A percentile compares a stretch with the other conserved stretches of the same genome.
These are phyloP conservation scores for Camelina sativa DNA, from an alignment of 345 rosid species.

Conservation along the genomic window DNA sequence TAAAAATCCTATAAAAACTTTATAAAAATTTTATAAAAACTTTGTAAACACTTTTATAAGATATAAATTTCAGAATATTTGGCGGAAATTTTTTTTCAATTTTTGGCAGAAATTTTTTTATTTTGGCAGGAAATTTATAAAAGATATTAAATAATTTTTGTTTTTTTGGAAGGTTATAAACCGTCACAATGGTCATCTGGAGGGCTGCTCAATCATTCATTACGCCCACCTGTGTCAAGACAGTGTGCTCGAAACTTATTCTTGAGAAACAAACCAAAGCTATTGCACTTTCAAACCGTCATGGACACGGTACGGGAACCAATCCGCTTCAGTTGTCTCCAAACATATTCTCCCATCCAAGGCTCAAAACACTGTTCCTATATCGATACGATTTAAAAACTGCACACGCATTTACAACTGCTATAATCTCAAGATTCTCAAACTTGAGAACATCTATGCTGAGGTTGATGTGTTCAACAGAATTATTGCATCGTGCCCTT, in stretches of 20 bases:
- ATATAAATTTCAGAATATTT: too few relatives aligned
- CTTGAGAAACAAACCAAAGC: background rate
- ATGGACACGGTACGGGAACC: background rate
- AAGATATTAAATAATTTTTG: background rate
- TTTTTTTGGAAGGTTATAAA: slow-evolving; percentile 19
- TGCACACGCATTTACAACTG: slow-evolving; percentile 18
- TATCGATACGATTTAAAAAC: background rate
- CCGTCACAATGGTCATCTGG: slow-evolving; percentile 2
- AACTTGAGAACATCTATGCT: background rate
- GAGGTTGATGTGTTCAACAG: slow-evolving; percentile 12
- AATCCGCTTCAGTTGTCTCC: background rate
- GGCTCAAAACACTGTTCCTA: background rate
- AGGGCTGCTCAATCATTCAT: background rate
- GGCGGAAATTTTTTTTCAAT: too few relatives aligned
- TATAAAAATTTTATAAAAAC: too few relatives aligned
- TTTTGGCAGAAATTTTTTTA: too few relatives aligned
- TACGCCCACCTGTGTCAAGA: background rate
- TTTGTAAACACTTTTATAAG: too few relatives aligned
- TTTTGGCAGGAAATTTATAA: background rate
- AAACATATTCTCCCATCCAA: slow-evolving; percentile 6
- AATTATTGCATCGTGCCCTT: slow-evolving; percentile 16
- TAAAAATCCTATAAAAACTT: too few relatives aligned
- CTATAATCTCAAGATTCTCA: slow-evolving; percentile 1
- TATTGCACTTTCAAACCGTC: slow-evolving; percentile 1
- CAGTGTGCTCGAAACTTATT: background rate